Evolutionary conservation across 106 monocot genomes (phyloP).

Genomic region (Gastrodia elata): DNA sequence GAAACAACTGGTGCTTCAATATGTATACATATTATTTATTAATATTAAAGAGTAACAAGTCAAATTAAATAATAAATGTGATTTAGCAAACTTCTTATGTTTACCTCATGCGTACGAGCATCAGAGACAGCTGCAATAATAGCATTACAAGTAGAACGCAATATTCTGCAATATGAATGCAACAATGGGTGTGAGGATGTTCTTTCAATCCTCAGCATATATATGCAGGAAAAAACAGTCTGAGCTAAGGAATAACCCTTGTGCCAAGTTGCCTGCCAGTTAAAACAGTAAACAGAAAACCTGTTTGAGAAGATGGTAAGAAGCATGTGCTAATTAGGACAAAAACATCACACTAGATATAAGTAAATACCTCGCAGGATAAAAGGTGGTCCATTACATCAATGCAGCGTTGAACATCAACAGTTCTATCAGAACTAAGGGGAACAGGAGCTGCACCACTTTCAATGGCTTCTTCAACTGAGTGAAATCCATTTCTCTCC

Average conservation of each 20-base stretch:
- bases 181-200: constrained; percentile 84
- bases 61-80: neutral
- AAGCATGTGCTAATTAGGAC: neutral
- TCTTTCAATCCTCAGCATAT: constrained; percentile 84
- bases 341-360: constrained; percentile 1
- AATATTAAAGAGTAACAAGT: neutral
- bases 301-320: neutral
- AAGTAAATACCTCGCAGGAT: constrained; percentile 70
- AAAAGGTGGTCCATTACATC: constrained; percentile 98
- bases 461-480: constrained; percentile 94
- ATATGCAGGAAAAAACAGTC: constrained; percentile 94
- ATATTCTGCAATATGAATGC: constrained; percentile 79
- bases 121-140: constrained; percentile 67
- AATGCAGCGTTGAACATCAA: constrained; percentile 71
- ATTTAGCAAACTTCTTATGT: neutral
- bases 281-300: constrained; percentile 12
- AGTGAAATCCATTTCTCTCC: constrained; percentile 55
- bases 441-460: constrained; percentile 83
- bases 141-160: constrained; percentile 73
- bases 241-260: constrained; percentile 84
- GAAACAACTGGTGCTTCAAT: neutral
- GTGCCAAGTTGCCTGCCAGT: constrained; percentile 93
- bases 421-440: constrained; percentile 63
- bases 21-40: neutral
- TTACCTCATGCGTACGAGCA: constrained; percentile 95